Evolutionary conservation across 176 grass and related monocot genomes (phyloP).

Genomic region (Tillandsia leiboldiana): DNA sequence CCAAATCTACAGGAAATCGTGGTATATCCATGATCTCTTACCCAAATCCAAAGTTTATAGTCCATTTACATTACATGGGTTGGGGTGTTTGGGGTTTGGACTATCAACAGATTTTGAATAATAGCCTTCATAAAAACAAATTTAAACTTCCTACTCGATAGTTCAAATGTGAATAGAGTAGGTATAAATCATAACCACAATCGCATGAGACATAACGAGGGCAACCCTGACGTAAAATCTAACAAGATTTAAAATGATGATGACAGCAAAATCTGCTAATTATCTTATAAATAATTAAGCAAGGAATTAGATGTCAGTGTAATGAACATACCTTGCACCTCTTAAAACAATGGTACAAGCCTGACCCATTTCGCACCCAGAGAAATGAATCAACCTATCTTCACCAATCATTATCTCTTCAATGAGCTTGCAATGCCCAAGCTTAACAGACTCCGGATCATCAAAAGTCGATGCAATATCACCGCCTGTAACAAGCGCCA

Average conservation of each 20-base stretch:
- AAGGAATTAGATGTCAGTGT: neutral
- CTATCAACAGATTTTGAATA: too few relatives aligned
- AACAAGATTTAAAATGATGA: too few relatives aligned
- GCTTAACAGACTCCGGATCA: constrained; percentile 90
- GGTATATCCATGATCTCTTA: too few relatives aligned
- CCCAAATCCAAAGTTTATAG: too few relatives aligned
- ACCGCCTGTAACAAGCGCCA: constrained; percentile 84
- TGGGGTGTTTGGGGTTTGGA: too few relatives aligned
- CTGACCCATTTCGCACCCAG: constrained; percentile 74
- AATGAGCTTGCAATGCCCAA: constrained; percentile 87
- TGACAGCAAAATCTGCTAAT: neutral
- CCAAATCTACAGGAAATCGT: too few relatives aligned
- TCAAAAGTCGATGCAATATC: constrained; percentile 96
- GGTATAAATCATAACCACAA: neutral
- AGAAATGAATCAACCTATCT: constrained; percentile 84
- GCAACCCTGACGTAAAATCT: neutral
- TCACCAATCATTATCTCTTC: constrained; percentile 99
- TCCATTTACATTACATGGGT: too few relatives aligned
- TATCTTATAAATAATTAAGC: neutral
- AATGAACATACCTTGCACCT: constrained; percentile 58
- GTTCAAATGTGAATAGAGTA: neutral
- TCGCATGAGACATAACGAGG: neutral
- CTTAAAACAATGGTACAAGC: constrained; percentile 93
- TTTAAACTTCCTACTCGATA: neutral
- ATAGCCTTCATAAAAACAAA: neutral